Conservation (phyloP, 805 yeast genomes). For the Komagataella kurtzmanii region DNA sequence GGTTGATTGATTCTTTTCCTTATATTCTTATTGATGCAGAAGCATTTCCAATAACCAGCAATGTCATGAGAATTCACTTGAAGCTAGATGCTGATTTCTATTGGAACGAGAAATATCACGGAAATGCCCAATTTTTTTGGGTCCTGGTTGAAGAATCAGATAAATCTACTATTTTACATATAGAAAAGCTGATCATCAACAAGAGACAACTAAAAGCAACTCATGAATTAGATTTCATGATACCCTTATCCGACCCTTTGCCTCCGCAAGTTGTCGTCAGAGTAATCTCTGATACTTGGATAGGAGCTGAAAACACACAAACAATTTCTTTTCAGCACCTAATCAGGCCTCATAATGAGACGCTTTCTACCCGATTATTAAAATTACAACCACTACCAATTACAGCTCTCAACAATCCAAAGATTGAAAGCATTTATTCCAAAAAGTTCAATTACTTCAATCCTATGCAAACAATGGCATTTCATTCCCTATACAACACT, state of each 20-base stretch:
- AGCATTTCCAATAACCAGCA: slow-evolving; percentile 76
- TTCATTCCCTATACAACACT: slow-evolving; percentile 75
- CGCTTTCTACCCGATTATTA: slow-evolving; percentile 69
- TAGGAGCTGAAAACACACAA: slow-evolving; percentile 67
- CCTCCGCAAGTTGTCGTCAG: slow-evolving; percentile 81
- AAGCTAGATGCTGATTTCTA: slow-evolving; percentile 59
- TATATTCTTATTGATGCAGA: slow-evolving; percentile 62
- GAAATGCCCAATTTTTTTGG: slow-evolving; percentile 83
- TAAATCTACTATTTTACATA: slow-evolving; percentile 59
- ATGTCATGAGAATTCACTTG: slow-evolving; percentile 74
- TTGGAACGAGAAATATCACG: slow-evolving; percentile 80
- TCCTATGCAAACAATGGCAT: slow-evolving; percentile 97
- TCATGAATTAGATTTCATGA: slow-evolving; percentile 82
- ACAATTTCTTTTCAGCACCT: slow-evolving; percentile 83
- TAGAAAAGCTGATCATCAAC: slow-evolving; percentile 64
- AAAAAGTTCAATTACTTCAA: slow-evolving; percentile 73
- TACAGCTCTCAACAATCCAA: slow-evolving; percentile 58
- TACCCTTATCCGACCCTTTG: slow-evolving; percentile 79
- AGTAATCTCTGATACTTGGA: slow-evolving; percentile 77
- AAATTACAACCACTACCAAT: slow-evolving; percentile 79
- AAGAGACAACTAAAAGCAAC: slow-evolving; percentile 32
- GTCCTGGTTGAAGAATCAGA: slow-evolving; percentile 81
- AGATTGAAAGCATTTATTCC: slow-evolving; percentile 56
- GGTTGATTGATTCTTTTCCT: slow-evolving; percentile 63
- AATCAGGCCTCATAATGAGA: slow-evolving; percentile 78